Evolutionary conservation across 441 rosid genomes (phyloP), one percentile per base, ranked within the genome.

Genomic region (Syzygium malaccense): DNA sequence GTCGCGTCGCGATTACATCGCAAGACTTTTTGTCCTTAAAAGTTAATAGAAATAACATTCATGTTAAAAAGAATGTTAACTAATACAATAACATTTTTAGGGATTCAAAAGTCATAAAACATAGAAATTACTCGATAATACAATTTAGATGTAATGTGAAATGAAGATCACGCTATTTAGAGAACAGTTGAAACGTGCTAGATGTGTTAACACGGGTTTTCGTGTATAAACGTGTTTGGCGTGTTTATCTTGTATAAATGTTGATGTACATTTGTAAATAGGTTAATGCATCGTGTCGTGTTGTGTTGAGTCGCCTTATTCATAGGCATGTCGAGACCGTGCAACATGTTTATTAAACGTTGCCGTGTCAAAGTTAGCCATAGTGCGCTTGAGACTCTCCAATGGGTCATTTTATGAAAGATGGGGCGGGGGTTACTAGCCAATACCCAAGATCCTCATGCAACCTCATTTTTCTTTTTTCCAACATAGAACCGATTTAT

Each of bases 201-300:
- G 8, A 37, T 1, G 49, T 3, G 45, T 18, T 20, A 32, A 32
- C 78, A 66, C 4, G 13, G 0, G 68, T 13, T 62, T 62, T 62
- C 19, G 14, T 62, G 23, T 64, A 17, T 30, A 15, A 17, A 64
- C 20, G 1, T 30, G 2, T 64, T 37, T 11, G 4, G 0, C 7
- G 4, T 20, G 49, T 5, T 11, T 12, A 23, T 20, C 1, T 5
- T 12, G 1, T 12, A 32, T 20, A 71, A 17, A 11, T 37, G 49
- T 37, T 14, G 48, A 20, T 8, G 2, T 37, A 6, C 15, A 11
- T 37, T 11, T 37, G 0, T 20, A 11, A 20, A 37, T 6, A 3
- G 2, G 4, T 23, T 20, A 71, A 2, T 33, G 1, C 9, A 33
- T 68, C 4, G 1, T 17, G 26, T 1, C 2, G 2, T 5, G 23